These are phyloP conservation scores for Coemansia biformis DNA, from an alignment of 192 early-diverging fungal genomes.

Conservation along the genomic window DNA sequence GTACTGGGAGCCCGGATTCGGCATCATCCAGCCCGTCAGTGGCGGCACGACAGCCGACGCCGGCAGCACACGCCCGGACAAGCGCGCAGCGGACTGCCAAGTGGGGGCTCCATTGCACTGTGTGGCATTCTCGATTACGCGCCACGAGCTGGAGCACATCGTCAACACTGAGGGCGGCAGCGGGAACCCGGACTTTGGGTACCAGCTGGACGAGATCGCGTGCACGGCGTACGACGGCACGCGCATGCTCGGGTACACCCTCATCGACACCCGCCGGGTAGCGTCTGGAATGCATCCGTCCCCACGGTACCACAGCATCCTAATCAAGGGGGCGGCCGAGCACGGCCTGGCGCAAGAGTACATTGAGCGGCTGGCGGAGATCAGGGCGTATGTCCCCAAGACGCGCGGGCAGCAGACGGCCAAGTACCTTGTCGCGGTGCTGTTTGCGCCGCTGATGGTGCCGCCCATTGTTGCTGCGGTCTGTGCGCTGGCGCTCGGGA, in stretches of 20 bases:
- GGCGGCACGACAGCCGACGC: not conserved
- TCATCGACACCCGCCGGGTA: conserved; percentile 11
- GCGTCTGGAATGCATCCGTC: conserved; percentile 25
- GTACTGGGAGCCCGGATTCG: conserved; percentile 49
- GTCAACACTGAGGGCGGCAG: conserved; percentile 46
- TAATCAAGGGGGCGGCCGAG: conserved; percentile 37
- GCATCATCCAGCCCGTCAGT: conserved; percentile 17
- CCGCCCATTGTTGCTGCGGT: conserved; percentile 11
- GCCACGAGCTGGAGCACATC: conserved; percentile 36
- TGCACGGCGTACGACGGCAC: conserved; percentile 30
- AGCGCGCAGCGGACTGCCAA: conserved; percentile 10
- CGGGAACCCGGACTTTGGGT: conserved; percentile 44
- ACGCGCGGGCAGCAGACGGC: conserved; percentile 27
- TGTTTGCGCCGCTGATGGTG: conserved; percentile 16
- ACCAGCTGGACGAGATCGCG: conserved; percentile 22
- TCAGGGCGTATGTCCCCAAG: conserved; percentile 21
- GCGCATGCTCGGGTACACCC: conserved; percentile 17
- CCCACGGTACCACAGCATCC: conserved; percentile 32
- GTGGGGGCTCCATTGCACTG: conserved; percentile 33
- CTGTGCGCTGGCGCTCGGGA: conserved; percentile 18
- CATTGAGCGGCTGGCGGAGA: conserved; percentile 18
- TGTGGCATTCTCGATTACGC: conserved; percentile 37
- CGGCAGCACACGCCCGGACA: no score
- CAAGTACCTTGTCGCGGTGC: conserved; percentile 14
- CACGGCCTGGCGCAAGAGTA: conserved; percentile 30